A percentile compares a stretch with the other conserved stretches of the same genome.
Evolutionary conservation across 495 filamentous ascomycete species (phyloP).

Genomic region (Tuber indicum): DNA sequence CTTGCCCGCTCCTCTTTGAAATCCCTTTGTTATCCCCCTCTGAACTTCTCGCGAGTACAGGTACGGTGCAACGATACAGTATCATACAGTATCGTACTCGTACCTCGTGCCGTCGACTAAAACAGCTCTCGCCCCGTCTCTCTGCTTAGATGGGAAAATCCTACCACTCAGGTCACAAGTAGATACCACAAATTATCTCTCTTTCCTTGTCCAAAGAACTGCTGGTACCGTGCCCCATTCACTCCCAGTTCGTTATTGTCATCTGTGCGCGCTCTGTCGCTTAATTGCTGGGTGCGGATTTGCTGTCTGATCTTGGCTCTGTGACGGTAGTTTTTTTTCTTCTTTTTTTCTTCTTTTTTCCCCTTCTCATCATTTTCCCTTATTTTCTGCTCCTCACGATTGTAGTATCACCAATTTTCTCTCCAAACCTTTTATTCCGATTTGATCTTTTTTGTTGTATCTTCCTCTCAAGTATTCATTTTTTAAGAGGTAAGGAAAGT

Average conservation of each 20-base stretch:
- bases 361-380: background rate
- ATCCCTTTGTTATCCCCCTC: background rate
- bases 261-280: conserved; percentile 3
- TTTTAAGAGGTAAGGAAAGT: background rate
- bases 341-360: background rate
- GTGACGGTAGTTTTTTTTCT: conserved; percentile 6
- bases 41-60: background rate
- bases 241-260: background rate
- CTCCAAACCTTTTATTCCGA: background rate
- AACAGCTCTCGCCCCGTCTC: background rate
- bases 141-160: background rate
- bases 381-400: background rate
- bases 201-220: background rate
- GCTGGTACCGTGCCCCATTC: background rate
- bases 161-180: background rate
- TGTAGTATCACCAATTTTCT: background rate
- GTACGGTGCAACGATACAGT: background rate
- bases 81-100: background rate
- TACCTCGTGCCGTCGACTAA: background rate
- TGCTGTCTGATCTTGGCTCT: conserved; percentile 4
- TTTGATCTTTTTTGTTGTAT: background rate
- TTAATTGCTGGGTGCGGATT: conserved; percentile 6
- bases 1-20: background rate
- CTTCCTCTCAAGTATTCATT: background rate
- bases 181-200: conserved; percentile 2